phyloP scores from a whole-genome alignment of 1,139 yeast species.

The Saccharomyces uvarum region DNA sequence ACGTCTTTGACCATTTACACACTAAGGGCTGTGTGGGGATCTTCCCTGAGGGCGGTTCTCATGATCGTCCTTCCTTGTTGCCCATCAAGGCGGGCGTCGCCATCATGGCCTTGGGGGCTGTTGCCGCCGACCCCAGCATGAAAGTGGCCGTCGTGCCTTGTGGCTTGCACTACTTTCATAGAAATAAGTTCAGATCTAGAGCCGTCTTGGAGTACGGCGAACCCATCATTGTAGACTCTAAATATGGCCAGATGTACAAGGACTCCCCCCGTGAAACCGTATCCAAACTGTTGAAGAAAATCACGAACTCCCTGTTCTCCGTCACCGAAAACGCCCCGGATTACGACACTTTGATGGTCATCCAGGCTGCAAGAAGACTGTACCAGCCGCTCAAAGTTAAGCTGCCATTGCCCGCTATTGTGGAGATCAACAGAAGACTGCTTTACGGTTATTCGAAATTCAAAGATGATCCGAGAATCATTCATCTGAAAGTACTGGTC shows the following conservation, averaged over 20 bases:
- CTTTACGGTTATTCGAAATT: conserved; percentile 56
- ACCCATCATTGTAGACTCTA: conserved; percentile 51
- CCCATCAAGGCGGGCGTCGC: conserved; percentile 80
- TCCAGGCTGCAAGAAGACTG: conserved; percentile 69
- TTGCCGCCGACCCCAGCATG: conserved; percentile 49
- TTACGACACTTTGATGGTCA: conserved; percentile 64
- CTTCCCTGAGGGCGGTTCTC: conserved; percentile 70
- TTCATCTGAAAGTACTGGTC: conserved; percentile 45
- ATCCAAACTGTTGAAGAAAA: conserved; percentile 44
- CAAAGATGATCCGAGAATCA: conserved; percentile 51
- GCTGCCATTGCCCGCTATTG: conserved; percentile 57
- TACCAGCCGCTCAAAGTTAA: conserved; percentile 45
- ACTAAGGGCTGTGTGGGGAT: conserved; percentile 54
- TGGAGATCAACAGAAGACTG: conserved; percentile 64
- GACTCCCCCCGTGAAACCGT: conserved; percentile 52
- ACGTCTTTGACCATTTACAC: conserved; percentile 56
- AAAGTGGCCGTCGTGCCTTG: conserved; percentile 61
- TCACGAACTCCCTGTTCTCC: conserved; percentile 51
- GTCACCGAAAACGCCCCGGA: conserved; percentile 75
- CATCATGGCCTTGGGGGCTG: conserved; percentile 72
- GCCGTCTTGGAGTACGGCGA: conserved; percentile 71
- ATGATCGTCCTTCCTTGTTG: conserved; percentile 63
- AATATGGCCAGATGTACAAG: conserved; percentile 46
- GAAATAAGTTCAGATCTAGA: conserved; percentile 67
- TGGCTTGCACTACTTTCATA: conserved; percentile 71